Evolutionary conservation across 202 grass and related monocot species (phyloP).

Genomic region (Dendrocalamus latiflorus): DNA sequence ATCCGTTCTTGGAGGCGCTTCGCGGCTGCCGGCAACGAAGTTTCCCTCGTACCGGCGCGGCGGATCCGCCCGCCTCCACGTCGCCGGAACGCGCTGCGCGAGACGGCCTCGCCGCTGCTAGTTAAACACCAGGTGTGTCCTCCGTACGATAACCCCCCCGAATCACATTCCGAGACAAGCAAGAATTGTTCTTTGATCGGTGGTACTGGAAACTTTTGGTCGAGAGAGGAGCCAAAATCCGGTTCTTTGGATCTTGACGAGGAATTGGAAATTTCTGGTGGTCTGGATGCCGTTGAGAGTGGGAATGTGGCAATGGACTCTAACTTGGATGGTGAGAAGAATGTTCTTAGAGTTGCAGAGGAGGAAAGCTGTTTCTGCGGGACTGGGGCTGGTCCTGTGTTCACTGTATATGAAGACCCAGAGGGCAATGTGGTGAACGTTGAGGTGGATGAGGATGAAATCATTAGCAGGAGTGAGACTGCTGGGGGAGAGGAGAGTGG

Average conservation of each 20-base stretch:
- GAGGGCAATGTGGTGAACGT: background rate
- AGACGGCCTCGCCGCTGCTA: background rate
- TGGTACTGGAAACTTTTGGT: background rate
- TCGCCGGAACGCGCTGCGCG: conserved; percentile 41
- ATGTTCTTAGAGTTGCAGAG: background rate
- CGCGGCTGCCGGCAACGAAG: conserved; percentile 1
- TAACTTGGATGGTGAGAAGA: background rate
- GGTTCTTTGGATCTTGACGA: background rate
- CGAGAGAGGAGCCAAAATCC: background rate
- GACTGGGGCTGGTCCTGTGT: conserved; percentile 10
- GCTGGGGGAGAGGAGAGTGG: background rate
- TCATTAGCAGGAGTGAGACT: background rate
- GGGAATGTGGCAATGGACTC: background rate
- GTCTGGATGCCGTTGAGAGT: background rate
- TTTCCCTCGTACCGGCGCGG: background rate
- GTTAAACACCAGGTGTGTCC: background rate
- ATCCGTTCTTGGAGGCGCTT: conserved; percentile 26
- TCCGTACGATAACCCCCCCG: background rate
- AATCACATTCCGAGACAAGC: background rate
- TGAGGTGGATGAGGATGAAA: conserved; percentile 36
- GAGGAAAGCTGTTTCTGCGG: conserved; percentile 10
- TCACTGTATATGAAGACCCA: conserved; percentile 21
- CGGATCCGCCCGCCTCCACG: background rate
- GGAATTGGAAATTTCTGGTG: conserved; percentile 1
- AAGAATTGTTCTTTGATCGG: background rate